Evolutionary conservation across 202 grass and related monocot genomes (phyloP), one percentile per base, ranked within the genome.

Genomic region (Zoysia matrella): DNA sequence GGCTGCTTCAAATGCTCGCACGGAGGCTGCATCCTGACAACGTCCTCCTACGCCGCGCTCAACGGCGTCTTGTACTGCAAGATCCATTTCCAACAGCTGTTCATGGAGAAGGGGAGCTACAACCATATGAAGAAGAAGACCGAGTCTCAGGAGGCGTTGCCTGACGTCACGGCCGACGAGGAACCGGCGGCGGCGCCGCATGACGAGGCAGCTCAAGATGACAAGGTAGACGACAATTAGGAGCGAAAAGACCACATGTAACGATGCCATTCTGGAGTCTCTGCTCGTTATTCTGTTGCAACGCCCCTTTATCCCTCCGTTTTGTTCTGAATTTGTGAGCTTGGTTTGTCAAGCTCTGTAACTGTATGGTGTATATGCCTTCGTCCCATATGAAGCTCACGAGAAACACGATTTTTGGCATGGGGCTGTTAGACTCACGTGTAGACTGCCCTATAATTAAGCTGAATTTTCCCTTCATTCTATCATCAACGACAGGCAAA

Each of bases 61-160:
- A 30, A 30, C 22, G 22, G 22, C 22, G 22, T 30, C 22, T 30
- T 97, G 73, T 97, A 92, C 90, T 97, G 94, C 90, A 97, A 91
- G 90, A 94, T 94, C 76, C 94, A 97, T 80, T 97, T 97, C 60
- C 68, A 8, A 11, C 94, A 97, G 82, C 79, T 97, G 46, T 97
- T 97, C 88, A 94, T 91, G 90, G 94, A 97, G 92, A 97, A 94
- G 77, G 94, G 94, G 66, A 97, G 94, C 90, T 97, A 97, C 84
- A 94, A 48, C 76, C 92, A 97, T 85, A 78, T 97, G 81, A 91
- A 74, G 53, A 97, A 89, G 86, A 92, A 89, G 85, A 90, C 50
- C 61, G 7, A 64, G 11, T 87, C 84, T 12, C 82, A 96, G 67
- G 90, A 90, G 68, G 69, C 52, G 9, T 30, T 84, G 72, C 79